Percentiles rank a stretch among this genome's conserved stretches.
Evolutionary conservation across 768 basidiomycete species (phyloP).

Genomic region (Leucocoprinus sp.): DNA sequence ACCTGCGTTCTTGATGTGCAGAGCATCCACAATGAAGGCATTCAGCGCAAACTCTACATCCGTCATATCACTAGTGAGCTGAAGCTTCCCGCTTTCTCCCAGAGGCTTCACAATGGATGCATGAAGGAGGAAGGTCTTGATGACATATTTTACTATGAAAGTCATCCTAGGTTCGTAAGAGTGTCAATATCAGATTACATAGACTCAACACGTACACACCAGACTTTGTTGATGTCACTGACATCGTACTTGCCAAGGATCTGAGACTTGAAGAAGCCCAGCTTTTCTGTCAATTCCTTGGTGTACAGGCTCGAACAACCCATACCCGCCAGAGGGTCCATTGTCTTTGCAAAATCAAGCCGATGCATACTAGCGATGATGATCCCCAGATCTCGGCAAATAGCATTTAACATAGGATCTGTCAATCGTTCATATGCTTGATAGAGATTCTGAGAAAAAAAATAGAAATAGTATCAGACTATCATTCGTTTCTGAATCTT

Average conservation of each 20-base stretch:
- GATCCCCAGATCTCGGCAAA: slow-evolving; percentile 73
- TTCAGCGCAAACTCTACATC: slow-evolving; percentile 90
- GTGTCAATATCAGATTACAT: neutral
- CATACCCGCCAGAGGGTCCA: slow-evolving; percentile 57
- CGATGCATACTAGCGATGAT: slow-evolving; percentile 82
- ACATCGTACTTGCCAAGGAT: slow-evolving; percentile 63
- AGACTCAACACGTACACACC: slow-evolving; percentile 39
- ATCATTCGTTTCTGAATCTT: neutral
- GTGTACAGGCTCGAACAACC: slow-evolving; percentile 79
- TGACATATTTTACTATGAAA: slow-evolving; percentile 67
- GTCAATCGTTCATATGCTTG: slow-evolving; percentile 46
- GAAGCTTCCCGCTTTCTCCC: slow-evolving; percentile 88
- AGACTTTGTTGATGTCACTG: slow-evolving; percentile 63
- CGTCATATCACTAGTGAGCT: slow-evolving; percentile 93
- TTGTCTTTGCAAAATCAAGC: slow-evolving; percentile 67
- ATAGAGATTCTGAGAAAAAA: slow-evolving; percentile 36
- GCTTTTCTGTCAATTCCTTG: slow-evolving; percentile 85
- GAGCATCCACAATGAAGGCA: slow-evolving; percentile 59
- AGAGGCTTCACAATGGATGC: slow-evolving; percentile 89
- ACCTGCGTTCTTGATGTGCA: slow-evolving; percentile 44
- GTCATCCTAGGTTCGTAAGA: slow-evolving; percentile 36
- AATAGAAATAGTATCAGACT: neutral
- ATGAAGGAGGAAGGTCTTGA: slow-evolving; percentile 85
- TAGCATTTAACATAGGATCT: slow-evolving; percentile 54
- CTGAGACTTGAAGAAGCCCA: slow-evolving; percentile 74